phyloP scores from a whole-genome alignment of 1,139 yeast genomes.

The Waltiozyma sp. region DNA sequence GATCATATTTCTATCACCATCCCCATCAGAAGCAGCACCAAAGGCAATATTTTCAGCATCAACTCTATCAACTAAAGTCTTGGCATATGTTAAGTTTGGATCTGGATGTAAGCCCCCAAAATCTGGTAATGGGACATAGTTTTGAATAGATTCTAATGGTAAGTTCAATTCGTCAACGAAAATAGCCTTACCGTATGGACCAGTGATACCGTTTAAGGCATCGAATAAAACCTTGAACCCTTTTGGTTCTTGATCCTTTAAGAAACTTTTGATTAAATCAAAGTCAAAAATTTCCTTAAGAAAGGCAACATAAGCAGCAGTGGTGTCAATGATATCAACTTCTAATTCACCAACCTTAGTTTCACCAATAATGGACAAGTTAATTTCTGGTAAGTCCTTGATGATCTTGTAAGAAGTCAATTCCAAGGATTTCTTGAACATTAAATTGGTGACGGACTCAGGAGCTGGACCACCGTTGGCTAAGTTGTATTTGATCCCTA shows the following conservation, averaged over 20 bases:
- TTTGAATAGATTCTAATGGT: constrained; percentile 61
- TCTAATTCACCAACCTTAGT: constrained; percentile 38
- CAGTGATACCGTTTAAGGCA: constrained; percentile 91
- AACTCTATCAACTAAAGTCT: constrained; percentile 73
- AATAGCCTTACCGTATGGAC: constrained; percentile 85
- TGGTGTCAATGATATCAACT: constrained; percentile 77
- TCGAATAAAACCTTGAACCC: constrained; percentile 75
- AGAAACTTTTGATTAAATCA: constrained; percentile 62
- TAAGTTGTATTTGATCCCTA: constrained; percentile 93
- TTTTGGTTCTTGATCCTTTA: constrained; percentile 31
- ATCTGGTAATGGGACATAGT: constrained; percentile 70
- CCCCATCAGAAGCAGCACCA: constrained; percentile 99
- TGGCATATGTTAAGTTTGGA: constrained; percentile 93
- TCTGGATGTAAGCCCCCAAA: constrained; percentile 98
- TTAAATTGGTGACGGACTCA: constrained; percentile 81
- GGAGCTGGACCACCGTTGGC: constrained; percentile 99
- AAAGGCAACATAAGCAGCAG: constrained; percentile 65
- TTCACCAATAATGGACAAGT: constrained; percentile 48
- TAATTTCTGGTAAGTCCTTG: constrained; percentile 44
- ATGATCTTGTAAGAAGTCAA: constrained; percentile 51
- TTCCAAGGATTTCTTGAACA: constrained; percentile 56
- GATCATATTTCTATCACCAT: constrained; percentile 98
- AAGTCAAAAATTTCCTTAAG: constrained; percentile 85
- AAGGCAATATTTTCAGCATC: constrained; percentile 73
- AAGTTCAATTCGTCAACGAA: constrained; percentile 81